Conservation (phyloP, 257 asterid genomes). For the Osmanthus fragrans region DNA sequence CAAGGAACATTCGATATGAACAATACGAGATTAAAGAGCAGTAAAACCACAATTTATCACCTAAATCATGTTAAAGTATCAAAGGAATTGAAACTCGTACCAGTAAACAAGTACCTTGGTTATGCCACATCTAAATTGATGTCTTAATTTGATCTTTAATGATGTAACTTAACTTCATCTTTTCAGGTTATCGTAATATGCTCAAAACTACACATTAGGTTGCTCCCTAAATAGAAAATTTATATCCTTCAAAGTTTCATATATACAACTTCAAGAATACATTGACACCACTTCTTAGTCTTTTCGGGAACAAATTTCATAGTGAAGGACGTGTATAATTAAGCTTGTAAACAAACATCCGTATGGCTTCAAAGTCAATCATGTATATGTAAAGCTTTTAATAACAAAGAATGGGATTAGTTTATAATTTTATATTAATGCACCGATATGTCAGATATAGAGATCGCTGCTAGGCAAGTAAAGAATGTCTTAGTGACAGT, state of each 20-base stretch:
- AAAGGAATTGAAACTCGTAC: not conserved
- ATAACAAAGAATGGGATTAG: not conserved
- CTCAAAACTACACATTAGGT: too few species aligned
- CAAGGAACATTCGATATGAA: not conserved
- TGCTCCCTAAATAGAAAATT: too few species aligned
- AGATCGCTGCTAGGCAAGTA: not conserved
- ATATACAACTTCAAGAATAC: too few species aligned
- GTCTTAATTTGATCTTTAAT: not conserved
- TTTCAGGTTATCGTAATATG: too few species aligned
- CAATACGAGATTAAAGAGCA: not conserved
- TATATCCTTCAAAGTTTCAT: too few species aligned
- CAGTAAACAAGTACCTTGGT: not conserved
- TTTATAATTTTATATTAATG: not conserved
- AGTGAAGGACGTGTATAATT: too few species aligned
- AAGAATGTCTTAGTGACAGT: not conserved
- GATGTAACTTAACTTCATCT: too few species aligned
- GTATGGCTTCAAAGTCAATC: too few species aligned
- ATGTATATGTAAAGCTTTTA: too few species aligned
- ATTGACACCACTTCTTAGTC: too few species aligned
- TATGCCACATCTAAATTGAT: not conserved
- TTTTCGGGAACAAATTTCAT: too few species aligned
- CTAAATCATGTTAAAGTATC: not conserved
- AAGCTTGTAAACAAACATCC: too few species aligned
- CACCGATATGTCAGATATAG: not conserved
- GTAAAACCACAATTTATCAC: not conserved